Conservation (phyloP, 2,329 filamentous ascomycete genomes). For the Neofusicoccum kwambonambiense region DNA sequence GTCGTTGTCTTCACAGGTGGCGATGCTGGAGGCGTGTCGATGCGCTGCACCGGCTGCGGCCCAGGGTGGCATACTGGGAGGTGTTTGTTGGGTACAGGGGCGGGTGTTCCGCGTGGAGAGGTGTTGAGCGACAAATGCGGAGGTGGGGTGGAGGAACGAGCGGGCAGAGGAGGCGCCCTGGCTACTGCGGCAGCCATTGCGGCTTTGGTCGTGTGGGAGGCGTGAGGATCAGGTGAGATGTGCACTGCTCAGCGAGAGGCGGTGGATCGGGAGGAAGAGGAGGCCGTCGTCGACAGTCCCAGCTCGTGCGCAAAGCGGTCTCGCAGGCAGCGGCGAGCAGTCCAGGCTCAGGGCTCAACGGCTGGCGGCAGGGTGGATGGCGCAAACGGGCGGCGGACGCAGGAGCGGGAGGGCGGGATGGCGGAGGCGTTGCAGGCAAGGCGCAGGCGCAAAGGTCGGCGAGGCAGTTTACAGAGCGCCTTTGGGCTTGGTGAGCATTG, state of each 20-base stretch:
- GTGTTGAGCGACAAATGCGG: conserved; percentile 60
- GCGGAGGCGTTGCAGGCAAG: neutral
- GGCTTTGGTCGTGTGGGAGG: neutral
- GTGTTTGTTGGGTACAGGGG: conserved; percentile 80
- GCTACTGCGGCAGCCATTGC: conserved; percentile 46
- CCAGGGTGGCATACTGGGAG: conserved; percentile 86
- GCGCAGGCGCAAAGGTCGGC: neutral
- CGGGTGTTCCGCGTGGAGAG: conserved; percentile 54
- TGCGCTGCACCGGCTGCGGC: conserved; percentile 51
- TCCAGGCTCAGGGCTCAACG: neutral
- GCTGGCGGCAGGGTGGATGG: conserved; percentile 14
- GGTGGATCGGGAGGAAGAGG: neutral
- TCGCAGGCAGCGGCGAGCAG: neutral
- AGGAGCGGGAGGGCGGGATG: neutral
- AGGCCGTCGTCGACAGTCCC: neutral
- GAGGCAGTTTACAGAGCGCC: neutral
- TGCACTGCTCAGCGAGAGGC: neutral
- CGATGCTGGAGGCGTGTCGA: conserved; percentile 54
- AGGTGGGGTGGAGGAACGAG: conserved; percentile 46
- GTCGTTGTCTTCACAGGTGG: conserved; percentile 56
- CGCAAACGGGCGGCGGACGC: conserved; percentile 2
- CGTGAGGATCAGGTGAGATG: neutral
- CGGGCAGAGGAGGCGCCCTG: conserved; percentile 36
- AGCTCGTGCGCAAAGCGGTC: neutral
- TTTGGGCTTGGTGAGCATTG: neutral